Evolutionary conservation across 176 grass and related monocot species (phyloP), one percentile per base, ranked within the genome.

Genomic region (Oryza meyeriana): DNA sequence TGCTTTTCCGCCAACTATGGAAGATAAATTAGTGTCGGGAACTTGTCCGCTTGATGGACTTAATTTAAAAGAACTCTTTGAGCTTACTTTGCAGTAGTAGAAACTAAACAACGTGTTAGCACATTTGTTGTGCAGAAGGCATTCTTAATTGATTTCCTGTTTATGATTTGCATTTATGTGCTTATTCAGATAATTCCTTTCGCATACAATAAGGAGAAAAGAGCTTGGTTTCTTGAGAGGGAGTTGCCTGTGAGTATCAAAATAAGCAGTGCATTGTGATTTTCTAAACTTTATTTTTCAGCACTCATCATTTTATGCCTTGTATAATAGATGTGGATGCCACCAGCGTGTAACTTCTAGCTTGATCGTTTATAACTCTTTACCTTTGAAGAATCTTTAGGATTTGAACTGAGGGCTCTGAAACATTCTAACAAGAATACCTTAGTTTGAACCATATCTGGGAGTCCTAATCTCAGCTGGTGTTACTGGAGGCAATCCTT

Each of bases 151-250:
- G 20, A 36, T 74, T 38, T 38, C 40, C 2, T 31, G 30, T 78
- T 64, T 59, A n/a, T 65, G 13, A 64, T 44, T 61, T 79, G 10
- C 24, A 72, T 71, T 66, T 78, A 35, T 64, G 2, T 64, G n/a
- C 39, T 62, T 83, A 25, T 28, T 18, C 86, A 97, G 94, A 93
- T 42, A 79, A 84, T 90, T 26, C 94, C 91, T 76, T 81, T 97
- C 75, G 69, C 71, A 69, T 94, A 84, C 66, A 52, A 97, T 74
- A 41, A 85, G 26, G 89, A 90, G 66, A 84, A 86, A 86, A 72
- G 87, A 61, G 61, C 75, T 81, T 97, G 94, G 94, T 84, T 85
- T 94, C 85, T 94, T 58, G 86, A 90, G 85, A 97, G 72, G 71
- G 87, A 94, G 44, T 80, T 99, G 75, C 81, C 93, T 83, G 96